Percentiles rank a stretch among this genome's conserved stretches.
These are phyloP conservation scores for Aquanectria penicillioides DNA, from an alignment of 2,329 filamentous ascomycete species.

Conservation along the genomic window DNA sequence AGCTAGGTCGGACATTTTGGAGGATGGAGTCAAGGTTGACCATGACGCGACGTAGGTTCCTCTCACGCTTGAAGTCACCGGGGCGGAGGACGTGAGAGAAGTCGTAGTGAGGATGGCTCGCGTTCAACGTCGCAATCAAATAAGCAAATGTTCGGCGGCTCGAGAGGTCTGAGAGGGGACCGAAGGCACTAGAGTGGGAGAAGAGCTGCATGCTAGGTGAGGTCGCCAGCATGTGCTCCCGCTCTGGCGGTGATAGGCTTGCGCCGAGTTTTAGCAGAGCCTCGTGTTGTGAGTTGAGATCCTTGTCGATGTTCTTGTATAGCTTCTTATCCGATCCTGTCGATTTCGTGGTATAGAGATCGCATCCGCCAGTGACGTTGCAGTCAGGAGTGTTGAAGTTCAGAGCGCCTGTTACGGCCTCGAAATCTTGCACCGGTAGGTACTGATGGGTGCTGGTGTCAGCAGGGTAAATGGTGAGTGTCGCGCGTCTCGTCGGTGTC, in stretches of 20 bases:
- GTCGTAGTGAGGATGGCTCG: slow-evolving; percentile 90
- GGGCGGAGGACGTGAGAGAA: slow-evolving; percentile 93
- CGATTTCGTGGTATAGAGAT: slow-evolving; percentile 97
- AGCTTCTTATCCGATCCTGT: slow-evolving; percentile 96
- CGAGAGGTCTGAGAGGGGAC: slow-evolving; percentile 85
- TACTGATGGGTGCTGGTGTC: slow-evolving; percentile 67
- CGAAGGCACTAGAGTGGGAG: slow-evolving; percentile 90
- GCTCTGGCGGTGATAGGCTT: slow-evolving; percentile 85
- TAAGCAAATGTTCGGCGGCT: slow-evolving; percentile 95
- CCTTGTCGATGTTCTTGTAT: slow-evolving; percentile 93
- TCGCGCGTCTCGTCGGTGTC: slow-evolving; percentile 1
- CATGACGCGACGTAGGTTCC: slow-evolving; percentile 83
- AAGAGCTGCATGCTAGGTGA: slow-evolving; percentile 71
- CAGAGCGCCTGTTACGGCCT: slow-evolving; percentile 89
- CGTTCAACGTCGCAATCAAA: slow-evolving; percentile 94
- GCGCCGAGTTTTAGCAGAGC: slow-evolving; percentile 87
- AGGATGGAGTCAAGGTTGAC: slow-evolving; percentile 88
- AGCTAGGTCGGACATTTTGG: slow-evolving; percentile 81
- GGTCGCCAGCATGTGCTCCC: slow-evolving; percentile 71
- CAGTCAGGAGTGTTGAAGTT: slow-evolving; percentile 96
- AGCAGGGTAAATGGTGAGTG: slow-evolving; percentile 22
- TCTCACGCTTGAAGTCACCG: slow-evolving; percentile 88
- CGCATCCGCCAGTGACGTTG: slow-evolving; percentile 91
- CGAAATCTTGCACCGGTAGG: slow-evolving; percentile 88
- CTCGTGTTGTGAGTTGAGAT: slow-evolving; percentile 90